Conservation (phyloP, 2,329 filamentous ascomycete species). For the Monilinia fructigena region DNA sequence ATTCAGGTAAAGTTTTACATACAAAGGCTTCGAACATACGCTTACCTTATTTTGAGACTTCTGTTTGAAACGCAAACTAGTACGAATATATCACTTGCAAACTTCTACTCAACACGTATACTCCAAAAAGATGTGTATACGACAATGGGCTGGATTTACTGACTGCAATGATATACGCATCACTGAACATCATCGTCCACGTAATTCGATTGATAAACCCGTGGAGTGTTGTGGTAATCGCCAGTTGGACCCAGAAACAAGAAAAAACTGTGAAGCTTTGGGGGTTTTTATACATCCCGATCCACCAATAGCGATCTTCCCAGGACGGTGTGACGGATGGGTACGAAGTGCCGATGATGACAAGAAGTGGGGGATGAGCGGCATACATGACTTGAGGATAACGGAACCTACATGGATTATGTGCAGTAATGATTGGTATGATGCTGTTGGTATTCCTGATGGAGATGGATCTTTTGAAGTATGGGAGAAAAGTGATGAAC, state of each 20-base stretch:
- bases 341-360: not conserved
- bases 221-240: not conserved
- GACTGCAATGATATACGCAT: not conserved
- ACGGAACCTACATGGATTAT: not conserved
- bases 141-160: not conserved
- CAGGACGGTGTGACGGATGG: slow-evolving; percentile 13
- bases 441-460: not conserved
- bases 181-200: not conserved
- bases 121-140: not conserved
- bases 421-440: not conserved
- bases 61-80: not conserved
- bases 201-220: not conserved
- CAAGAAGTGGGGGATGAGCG: too few species aligned
- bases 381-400: not conserved
- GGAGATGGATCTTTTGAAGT: not conserved
- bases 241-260: not conserved
- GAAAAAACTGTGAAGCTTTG: not conserved
- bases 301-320: not conserved
- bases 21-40: not conserved
- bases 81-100: not conserved
- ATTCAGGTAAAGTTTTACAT: not conserved
- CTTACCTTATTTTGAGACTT: not conserved
- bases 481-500: not conserved
- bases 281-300: not conserved
- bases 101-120: not conserved